Conservation (phyloP, 495 filamentous ascomycete species). For the Echria macrotheca region DNA sequence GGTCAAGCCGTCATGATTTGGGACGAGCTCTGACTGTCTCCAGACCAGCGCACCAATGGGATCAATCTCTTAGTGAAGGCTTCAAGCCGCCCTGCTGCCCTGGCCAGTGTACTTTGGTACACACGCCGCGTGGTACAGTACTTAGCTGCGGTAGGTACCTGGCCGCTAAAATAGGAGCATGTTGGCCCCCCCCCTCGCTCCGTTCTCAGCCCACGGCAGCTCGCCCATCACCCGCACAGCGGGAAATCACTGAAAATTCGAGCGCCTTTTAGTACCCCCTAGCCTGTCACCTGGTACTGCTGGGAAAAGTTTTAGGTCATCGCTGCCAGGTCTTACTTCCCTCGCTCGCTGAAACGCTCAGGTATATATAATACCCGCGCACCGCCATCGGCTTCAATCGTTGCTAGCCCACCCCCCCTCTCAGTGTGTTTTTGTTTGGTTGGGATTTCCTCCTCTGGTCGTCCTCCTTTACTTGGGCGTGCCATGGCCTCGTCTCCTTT, state of each 20-base stretch:
- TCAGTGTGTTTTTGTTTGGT: constrained; percentile 16
- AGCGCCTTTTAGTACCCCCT: constrained; percentile 12
- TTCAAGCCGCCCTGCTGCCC: constrained; percentile 15
- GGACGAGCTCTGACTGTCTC: constrained; percentile 9
- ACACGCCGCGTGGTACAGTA: constrained; percentile 7
- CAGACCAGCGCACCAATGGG: constrained; percentile 23
- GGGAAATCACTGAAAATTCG: constrained; percentile 10
- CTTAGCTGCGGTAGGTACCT: not conserved
- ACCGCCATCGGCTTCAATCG: constrained; percentile 21
- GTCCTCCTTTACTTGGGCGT: constrained; percentile 2
- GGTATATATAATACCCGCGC: constrained; percentile 24
- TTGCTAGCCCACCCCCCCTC: constrained; percentile 5
- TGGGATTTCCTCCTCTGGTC: constrained; percentile 2
- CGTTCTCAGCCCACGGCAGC: not conserved
- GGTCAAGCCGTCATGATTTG: constrained; percentile 23
- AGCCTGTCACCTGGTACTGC: constrained; percentile 20
- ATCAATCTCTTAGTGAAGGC: constrained; percentile 21
- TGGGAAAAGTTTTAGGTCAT: constrained; percentile 32
- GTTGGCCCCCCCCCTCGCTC: not conserved
- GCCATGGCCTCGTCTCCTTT: constrained; percentile 8
- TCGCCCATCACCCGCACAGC: not conserved
- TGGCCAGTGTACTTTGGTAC: constrained; percentile 9
- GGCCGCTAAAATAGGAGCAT: not conserved
- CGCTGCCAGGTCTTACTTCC: constrained; percentile 15
- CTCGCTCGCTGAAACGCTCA: constrained; percentile 6